phyloP scores from a whole-genome alignment of 2,329 filamentous ascomycete genomes.

The Microcyclosporella mali region DNA sequence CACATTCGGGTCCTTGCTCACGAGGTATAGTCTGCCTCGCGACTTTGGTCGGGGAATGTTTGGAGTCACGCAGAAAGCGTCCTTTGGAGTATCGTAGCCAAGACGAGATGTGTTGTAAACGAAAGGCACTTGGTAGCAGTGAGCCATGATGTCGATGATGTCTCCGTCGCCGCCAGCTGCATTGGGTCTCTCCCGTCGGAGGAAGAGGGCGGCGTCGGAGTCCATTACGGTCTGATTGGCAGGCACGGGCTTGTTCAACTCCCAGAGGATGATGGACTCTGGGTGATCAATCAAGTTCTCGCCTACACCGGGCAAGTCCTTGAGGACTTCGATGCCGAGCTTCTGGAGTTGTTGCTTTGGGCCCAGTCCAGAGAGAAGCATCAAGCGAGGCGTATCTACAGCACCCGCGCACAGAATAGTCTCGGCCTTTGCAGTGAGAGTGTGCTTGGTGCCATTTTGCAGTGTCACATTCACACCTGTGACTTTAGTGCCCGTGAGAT shows the following conservation, averaged over 20 bases:
- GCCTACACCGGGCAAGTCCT: slow-evolving; percentile 56
- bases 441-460: slow-evolving; percentile 51
- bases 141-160: slow-evolving; percentile 87
- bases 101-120: slow-evolving; percentile 74
- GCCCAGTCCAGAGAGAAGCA: slow-evolving; percentile 48
- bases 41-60: slow-evolving; percentile 81
- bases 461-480: slow-evolving; percentile 68
- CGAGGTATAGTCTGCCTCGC: slow-evolving; percentile 70
- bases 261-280: slow-evolving; percentile 65
- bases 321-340: slow-evolving; percentile 49
- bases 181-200: slow-evolving; percentile 68
- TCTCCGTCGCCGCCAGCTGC: slow-evolving; percentile 64
- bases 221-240: slow-evolving; percentile 83
- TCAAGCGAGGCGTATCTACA: slow-evolving; percentile 68
- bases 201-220: slow-evolving; percentile 81
- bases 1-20: slow-evolving; percentile 64
- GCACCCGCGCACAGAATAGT: slow-evolving; percentile 75
- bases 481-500: slow-evolving; percentile 63
- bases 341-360: slow-evolving; percentile 43
- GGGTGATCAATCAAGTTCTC: slow-evolving; percentile 61
- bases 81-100: slow-evolving; percentile 63
- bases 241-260: slow-evolving; percentile 72
- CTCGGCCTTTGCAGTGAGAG: slow-evolving; percentile 60
- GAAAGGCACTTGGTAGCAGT: slow-evolving; percentile 94
- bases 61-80: slow-evolving; percentile 89